Evolutionary conservation across 495 filamentous ascomycete genomes (phyloP), one percentile per base, ranked within the genome.

Genomic region (Aspergillus ellipticus): DNA sequence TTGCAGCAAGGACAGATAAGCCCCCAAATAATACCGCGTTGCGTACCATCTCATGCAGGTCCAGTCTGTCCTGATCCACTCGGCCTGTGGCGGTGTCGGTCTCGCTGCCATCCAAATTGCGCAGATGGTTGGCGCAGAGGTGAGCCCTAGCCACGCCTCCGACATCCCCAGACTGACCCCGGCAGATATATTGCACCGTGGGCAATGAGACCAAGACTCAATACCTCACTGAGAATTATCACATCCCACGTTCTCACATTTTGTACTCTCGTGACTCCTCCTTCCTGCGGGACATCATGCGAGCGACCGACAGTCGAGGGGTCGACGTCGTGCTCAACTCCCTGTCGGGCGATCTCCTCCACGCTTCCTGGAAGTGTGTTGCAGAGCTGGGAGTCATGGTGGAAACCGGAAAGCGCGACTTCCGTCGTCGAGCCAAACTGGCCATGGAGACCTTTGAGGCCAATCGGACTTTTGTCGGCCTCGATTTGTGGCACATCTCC

Each of bases 291-390:
- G 76, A 70, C 15, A 47, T 85, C 0, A 65, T 80, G 37, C 53
- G 67, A 0, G 71, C 69, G 13, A 87, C 83, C 0, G 43, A 66
- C 6, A 71, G 75, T 15, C 59, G 54, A 5, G 80, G 82, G 6
- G 77, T 82, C 37, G 78, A 82, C 28, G 58, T 82, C 5, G 74
- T 82, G 6, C 66, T 83, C 21, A 80, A 82, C 50, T 76, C 78
- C 10, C 65, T 83, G 7, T 70, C 78, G 3, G 75, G 76, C 8
- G 75, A 79, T 45, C 62, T 79, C 0, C 68, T 79, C 0, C 71
- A 76, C 42, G 70, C 70, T 24, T 72, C 76, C 0, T 84, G 81
- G 79, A 62, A 77, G 13, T 81, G 77, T 54, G 72, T 84, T 21
- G 82, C 73, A 0, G 66, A 74, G 24, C 78, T 75, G 58, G 81